Evolutionary conservation across 2,329 filamentous ascomycete species (phyloP).

Genomic region (Stachybotrys chlorohalonatus): DNA sequence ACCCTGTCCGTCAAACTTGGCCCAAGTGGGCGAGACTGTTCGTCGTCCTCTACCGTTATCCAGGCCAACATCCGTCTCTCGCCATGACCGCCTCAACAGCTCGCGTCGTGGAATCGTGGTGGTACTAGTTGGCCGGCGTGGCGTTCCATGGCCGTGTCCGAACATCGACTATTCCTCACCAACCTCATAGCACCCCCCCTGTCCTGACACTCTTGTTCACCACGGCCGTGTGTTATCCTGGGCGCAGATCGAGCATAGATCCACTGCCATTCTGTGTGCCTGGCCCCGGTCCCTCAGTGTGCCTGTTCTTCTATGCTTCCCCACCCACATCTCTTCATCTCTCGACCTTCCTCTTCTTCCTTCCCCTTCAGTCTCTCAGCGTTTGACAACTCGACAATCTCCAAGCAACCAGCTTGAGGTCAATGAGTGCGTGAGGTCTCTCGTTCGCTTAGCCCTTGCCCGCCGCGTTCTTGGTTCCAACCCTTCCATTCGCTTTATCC

Average conservation of each 20-base stretch:
- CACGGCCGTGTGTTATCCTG: background rate
- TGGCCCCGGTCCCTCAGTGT: background rate
- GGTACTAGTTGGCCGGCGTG: background rate
- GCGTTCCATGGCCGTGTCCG: background rate
- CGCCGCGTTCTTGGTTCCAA: background rate
- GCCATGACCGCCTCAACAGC: background rate
- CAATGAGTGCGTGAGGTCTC: constrained; percentile 2
- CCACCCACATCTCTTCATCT: background rate
- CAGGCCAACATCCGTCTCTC: background rate
- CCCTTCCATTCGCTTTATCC: background rate
- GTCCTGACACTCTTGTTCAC: background rate
- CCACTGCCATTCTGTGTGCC: background rate
- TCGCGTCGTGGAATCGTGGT: background rate
- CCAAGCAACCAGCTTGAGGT: background rate
- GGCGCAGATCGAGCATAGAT: background rate
- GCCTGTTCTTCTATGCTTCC: background rate
- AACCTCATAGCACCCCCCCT: background rate
- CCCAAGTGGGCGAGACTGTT: background rate
- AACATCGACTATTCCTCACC: background rate
- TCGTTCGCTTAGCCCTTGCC: background rate
- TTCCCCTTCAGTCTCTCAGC: constrained; percentile 1
- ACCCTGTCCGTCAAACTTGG: background rate
- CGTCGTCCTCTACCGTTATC: background rate
- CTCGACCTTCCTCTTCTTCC: background rate
- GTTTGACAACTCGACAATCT: background rate